These are phyloP conservation scores for Xylariaceae sp. DNA, from an alignment of 2,329 filamentous ascomycete genomes.

Conservation along the genomic window DNA sequence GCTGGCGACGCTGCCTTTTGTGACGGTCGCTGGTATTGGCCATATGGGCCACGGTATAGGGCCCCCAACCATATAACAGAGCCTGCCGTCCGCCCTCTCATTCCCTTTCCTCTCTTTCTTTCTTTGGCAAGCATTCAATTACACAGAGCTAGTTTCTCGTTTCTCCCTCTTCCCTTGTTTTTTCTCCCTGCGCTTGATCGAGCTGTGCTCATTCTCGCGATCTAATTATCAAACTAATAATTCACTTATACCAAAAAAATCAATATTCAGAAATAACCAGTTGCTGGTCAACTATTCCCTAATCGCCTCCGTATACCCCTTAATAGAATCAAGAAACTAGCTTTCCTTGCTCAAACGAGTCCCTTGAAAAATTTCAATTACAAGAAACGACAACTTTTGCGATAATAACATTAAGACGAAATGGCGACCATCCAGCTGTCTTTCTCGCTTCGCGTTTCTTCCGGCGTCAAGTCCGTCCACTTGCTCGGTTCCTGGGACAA, in stretches of 20 bases:
- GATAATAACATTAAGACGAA: constrained; percentile 52
- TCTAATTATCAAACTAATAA: constrained; percentile 38
- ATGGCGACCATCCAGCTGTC: constrained; percentile 94
- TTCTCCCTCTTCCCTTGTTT: constrained; percentile 54
- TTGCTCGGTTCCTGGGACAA: constrained; percentile 98
- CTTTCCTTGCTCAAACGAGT: constrained; percentile 61
- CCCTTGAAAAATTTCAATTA: constrained; percentile 45
- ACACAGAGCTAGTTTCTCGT: constrained; percentile 60
- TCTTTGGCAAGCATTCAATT: constrained; percentile 72
- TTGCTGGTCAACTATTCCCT: constrained; percentile 58
- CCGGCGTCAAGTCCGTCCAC: constrained; percentile 96
- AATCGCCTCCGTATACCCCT: constrained; percentile 44
- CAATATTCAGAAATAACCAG: constrained; percentile 45
- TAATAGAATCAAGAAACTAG: constrained; percentile 57
- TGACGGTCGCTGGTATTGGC: constrained; percentile 30
- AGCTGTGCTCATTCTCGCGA: constrained; percentile 60
- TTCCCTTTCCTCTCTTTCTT: constrained; percentile 53
- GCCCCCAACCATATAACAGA: constrained; percentile 50
- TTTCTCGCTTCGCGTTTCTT: constrained; percentile 94
- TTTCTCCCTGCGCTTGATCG: constrained; percentile 54
- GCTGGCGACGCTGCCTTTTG: constrained; percentile 31
- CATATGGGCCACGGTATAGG: constrained; percentile 40
- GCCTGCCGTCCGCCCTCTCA: constrained; percentile 45
- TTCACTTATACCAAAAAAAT: constrained; percentile 39
- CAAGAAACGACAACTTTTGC: constrained; percentile 47